Conservation (phyloP, 768 basidiomycete species). For the Suillus luteus region DNA sequence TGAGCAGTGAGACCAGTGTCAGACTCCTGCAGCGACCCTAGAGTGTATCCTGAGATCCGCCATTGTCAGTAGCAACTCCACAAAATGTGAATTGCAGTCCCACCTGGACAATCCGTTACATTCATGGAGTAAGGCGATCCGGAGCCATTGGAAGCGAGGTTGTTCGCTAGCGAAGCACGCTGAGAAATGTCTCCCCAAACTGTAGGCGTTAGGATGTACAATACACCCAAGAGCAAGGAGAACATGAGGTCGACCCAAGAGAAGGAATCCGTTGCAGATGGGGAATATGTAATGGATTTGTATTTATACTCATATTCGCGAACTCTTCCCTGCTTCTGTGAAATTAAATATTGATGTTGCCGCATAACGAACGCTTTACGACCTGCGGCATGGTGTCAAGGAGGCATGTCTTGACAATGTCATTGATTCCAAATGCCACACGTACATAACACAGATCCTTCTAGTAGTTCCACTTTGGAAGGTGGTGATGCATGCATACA, state of each 20-base stretch:
- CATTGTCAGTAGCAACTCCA: not conserved
- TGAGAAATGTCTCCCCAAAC: constrained; percentile 10
- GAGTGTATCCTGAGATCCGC: constrained; percentile 48
- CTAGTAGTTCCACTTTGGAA: not conserved
- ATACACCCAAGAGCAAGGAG: constrained; percentile 12
- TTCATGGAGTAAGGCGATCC: constrained; percentile 9
- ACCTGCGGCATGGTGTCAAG: not conserved
- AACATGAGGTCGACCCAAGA: constrained; percentile 13
- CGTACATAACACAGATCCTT: not conserved
- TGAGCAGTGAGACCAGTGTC: constrained; percentile 51
- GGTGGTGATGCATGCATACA: not conserved
- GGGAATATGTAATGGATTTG: not conserved
- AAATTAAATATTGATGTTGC: not conserved
- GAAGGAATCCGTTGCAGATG: constrained; percentile 1
- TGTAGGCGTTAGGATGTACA: constrained; percentile 8
- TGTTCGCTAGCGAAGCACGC: constrained; percentile 8
- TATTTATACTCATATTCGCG: not conserved
- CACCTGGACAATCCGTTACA: constrained; percentile 21
- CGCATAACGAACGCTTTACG: not conserved
- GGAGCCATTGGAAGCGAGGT: not conserved
- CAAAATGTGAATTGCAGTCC: not conserved
- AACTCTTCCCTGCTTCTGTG: not conserved
- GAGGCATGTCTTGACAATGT: not conserved
- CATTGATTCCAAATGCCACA: not conserved
- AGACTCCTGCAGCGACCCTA: constrained; percentile 42